phyloP scores from a whole-genome alignment of 129 eudicot genomes.

The Flaveria bidentis region DNA sequence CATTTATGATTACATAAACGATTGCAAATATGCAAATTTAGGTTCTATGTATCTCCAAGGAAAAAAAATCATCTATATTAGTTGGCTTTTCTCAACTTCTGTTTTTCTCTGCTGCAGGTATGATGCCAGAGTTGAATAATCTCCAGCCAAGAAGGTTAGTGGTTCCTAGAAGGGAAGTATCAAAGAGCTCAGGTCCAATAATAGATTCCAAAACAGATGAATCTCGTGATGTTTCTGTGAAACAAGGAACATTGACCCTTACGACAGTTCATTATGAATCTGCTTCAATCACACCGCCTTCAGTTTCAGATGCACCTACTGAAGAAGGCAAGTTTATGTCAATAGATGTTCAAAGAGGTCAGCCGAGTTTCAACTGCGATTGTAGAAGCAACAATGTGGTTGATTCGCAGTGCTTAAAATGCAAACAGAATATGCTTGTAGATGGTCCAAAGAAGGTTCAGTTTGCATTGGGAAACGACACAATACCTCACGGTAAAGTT shows the following conservation, averaged over 20 bases:
- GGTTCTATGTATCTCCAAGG: background rate
- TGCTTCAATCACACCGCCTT: conserved; percentile 62
- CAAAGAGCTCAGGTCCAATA: conserved; percentile 36
- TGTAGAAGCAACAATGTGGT: conserved; percentile 39
- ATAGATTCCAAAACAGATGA: conserved; percentile 40
- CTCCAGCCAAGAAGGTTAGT: conserved; percentile 61
- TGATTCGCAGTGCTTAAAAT: conserved; percentile 37
- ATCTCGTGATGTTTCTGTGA: conserved; percentile 28
- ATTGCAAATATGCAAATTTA: background rate
- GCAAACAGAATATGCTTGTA: conserved; percentile 29
- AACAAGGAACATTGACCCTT: conserved; percentile 33
- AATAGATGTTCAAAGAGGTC: conserved; percentile 43
- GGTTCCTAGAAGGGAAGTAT: conserved; percentile 51
- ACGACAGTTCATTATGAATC: conserved; percentile 47
- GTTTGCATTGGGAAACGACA: conserved; percentile 47
- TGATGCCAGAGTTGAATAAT: conserved; percentile 51
- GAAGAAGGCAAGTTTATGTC: conserved; percentile 43
- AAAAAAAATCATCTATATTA: background rate
- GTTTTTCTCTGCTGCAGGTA: conserved; percentile 47
- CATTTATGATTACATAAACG: background rate
- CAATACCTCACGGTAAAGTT: conserved; percentile 58
- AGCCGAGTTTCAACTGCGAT: conserved; percentile 37
- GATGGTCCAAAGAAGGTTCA: conserved; percentile 82
- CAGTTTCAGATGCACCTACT: conserved; percentile 46
- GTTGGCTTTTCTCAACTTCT: background rate